These are phyloP conservation scores for Skeletonema costatum DNA, from an alignment of 108 stramenopile species.

Conservation along the genomic window DNA sequence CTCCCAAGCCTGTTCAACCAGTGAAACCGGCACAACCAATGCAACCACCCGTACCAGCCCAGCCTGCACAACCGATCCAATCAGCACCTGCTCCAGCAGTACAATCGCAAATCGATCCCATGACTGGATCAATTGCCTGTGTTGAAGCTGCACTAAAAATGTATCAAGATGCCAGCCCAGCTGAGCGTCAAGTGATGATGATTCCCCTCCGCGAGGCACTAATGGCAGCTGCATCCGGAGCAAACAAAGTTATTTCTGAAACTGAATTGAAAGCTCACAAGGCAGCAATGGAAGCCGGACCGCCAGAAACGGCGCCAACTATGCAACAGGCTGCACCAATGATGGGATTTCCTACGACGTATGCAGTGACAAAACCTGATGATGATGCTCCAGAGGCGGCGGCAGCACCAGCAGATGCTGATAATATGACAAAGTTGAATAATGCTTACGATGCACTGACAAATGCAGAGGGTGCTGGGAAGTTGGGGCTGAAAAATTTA, in stretches of 20 bases:
- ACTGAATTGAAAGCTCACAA: slow-evolving; percentile 37
- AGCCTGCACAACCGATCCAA: slow-evolving; percentile 3
- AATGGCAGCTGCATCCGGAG: slow-evolving; percentile 63
- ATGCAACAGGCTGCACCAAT: slow-evolving; percentile 14
- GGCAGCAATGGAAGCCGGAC: slow-evolving; percentile 14
- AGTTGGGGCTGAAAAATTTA: slow-evolving; percentile 68
- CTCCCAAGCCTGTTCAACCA: not conserved
- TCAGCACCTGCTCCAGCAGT: slow-evolving; percentile 21
- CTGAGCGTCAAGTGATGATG: slow-evolving; percentile 53
- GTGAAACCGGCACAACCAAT: slow-evolving; percentile 7
- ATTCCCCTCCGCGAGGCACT: slow-evolving; percentile 73
- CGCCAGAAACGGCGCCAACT: slow-evolving; percentile 9
- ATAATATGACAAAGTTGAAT: slow-evolving; percentile 55
- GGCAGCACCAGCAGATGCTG: not conserved
- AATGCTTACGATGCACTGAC: slow-evolving; percentile 57
- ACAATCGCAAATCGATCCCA: slow-evolving; percentile 22
- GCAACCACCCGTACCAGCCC: slow-evolving; percentile 2
- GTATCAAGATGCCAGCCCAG: slow-evolving; percentile 74
- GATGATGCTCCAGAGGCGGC: slow-evolving; percentile 5
- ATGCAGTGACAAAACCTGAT: slow-evolving; percentile 37
- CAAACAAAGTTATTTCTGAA: slow-evolving; percentile 54
- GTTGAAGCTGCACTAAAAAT: slow-evolving; percentile 75
- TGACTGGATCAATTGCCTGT: slow-evolving; percentile 67
- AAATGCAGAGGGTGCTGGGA: slow-evolving; percentile 64
- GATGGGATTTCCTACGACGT: slow-evolving; percentile 52